Evolutionary conservation across 345 rosid genomes (phyloP).

Genomic region (Pugionium dolabratum): DNA sequence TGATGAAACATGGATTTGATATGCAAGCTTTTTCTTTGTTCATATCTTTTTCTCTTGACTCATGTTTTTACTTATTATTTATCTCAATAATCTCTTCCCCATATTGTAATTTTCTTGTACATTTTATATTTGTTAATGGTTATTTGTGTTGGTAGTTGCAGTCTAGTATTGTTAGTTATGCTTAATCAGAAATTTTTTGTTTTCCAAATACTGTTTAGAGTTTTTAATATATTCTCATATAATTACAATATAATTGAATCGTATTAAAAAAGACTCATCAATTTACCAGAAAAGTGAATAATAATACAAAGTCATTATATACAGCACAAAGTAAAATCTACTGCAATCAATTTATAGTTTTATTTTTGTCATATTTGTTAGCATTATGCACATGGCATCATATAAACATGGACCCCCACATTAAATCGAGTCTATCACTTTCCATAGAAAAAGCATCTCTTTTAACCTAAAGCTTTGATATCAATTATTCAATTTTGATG

Average conservation of each 20-base stretch:
- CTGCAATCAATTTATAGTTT: constrained; percentile 19
- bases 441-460: constrained; percentile 31
- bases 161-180: neutral
- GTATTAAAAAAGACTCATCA: neutral
- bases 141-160: too few species aligned
- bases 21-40: constrained; percentile 16
- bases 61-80: neutral
- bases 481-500: constrained; percentile 32
- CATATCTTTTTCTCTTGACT: too few species aligned
- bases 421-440: constrained; percentile 39
- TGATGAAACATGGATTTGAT: constrained; percentile 39
- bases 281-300: neutral
- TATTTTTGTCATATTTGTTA: constrained; percentile 29
- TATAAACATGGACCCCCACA: constrained; percentile 40
- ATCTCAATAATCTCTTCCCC: constrained; percentile 6
- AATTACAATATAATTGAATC: neutral
- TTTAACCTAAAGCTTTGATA: constrained; percentile 22
- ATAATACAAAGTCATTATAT: neutral
- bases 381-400: constrained; percentile 41
- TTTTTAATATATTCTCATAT: neutral
- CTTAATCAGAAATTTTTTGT: neutral
- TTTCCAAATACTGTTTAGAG: constrained; percentile 1
- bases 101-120: too few species aligned
- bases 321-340: constrained; percentile 23
- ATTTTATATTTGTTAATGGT: too few species aligned